Percentiles rank a stretch among this genome's conserved stretches.
Evolutionary conservation across 2,329 filamentous ascomycete species (phyloP).

Genomic region (Rachicladosporium sp.): DNA sequence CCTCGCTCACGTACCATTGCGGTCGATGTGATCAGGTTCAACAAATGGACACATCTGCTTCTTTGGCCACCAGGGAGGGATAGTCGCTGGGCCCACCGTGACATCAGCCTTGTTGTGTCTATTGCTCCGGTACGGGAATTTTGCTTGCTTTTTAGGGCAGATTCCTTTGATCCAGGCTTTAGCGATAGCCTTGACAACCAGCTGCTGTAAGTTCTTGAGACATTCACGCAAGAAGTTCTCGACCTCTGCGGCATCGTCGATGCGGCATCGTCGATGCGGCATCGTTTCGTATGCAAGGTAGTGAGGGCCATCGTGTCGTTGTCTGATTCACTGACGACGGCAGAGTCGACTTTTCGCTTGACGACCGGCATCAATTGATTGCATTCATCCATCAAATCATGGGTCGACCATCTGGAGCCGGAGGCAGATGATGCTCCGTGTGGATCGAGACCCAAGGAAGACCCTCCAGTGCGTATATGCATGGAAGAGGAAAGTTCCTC

Average conservation of each 20-base stretch:
- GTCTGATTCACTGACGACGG: not conserved
- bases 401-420: no score
- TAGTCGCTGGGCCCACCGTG: slow-evolving; percentile 4
- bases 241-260: slow-evolving; percentile 11
- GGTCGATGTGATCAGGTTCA: slow-evolving; percentile 62
- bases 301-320: not conserved
- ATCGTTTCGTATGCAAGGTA: not conserved
- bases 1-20: slow-evolving; percentile 40
- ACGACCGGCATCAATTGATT: no score
- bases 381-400: no score
- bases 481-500: no score
- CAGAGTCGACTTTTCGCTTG: not conserved
- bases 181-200: slow-evolving; percentile 57
- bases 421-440: no score
- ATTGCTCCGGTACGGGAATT: slow-evolving; percentile 48
- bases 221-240: slow-evolving; percentile 49
- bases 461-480: no score
- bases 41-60: slow-evolving; percentile 45
- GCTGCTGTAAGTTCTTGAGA: slow-evolving; percentile 57
- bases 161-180: slow-evolving; percentile 67
- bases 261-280: slow-evolving; percentile 2
- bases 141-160: slow-evolving; percentile 66
- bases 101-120: slow-evolving; percentile 34
- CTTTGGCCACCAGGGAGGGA: slow-evolving; percentile 26
- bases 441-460: no score